Evolutionary conservation across 108 stramenopile genomes (phyloP), one percentile per base, ranked within the genome.

Genomic region (Pseudonitzschia multiseries): DNA sequence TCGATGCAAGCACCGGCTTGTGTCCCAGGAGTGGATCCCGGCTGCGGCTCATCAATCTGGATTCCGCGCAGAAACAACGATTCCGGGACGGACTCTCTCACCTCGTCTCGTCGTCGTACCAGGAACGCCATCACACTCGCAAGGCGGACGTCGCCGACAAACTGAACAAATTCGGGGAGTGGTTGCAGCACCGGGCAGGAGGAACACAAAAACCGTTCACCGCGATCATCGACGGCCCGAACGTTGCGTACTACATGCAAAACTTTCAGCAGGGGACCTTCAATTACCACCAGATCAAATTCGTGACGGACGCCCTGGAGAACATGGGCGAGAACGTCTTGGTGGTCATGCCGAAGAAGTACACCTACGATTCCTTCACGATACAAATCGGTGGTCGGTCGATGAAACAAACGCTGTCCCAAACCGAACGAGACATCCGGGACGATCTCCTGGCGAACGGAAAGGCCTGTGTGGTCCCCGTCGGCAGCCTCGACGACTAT

Each of bases 161-260:
- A 41, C 61, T 94, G 44, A 54, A 68, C 22, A 65, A 73, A 15
- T 94, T 94, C 78, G 78, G 86, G 1, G 78, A 87, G 46, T 94
- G 89, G 87, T 46, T 94, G 12, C 74, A 88, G 40, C 43, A 64
- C 20, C n/a, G n/a, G n/a, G n/a, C n/a, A n/a, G n/a, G n/a, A n/a
- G 77, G 92, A 36, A 68, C 82, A n/a, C 92, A 89, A 20, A 71
- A 83, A 24, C 92, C 92, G 31, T 95, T 89, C 65, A 95, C 94
- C 12, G 87, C 89, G 18, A 91, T 95, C 51, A 74, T 95, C 15
- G 90, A 90, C 81, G 89, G 93, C 51, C 80, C 91, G 40, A 94
- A 94, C 70, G 79, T 89, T 28, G 93, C 84, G 8, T 93, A 92
- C 52, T 94, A 86, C 70, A 86, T 88, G 83, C 93, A 94, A 75